These are phyloP conservation scores for Ceratocystis diversiconidia DNA, from an alignment of 2,329 filamentous ascomycete species.

Conservation along the genomic window DNA sequence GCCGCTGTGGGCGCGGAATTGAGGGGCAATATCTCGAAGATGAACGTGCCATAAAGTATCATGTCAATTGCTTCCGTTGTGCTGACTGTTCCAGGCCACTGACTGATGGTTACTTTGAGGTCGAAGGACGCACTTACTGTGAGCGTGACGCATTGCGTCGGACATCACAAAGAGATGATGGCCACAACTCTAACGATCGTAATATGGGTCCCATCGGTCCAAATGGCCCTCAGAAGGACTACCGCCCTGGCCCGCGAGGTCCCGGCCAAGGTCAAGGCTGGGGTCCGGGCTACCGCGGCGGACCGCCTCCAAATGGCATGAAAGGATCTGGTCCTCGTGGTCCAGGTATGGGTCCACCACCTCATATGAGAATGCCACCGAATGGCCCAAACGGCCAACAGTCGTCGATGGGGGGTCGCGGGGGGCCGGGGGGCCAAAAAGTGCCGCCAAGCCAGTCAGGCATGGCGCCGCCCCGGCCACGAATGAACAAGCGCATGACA, in stretches of 20 bases:
- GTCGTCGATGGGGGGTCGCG: conserved; percentile 19
- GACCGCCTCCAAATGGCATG: conserved; percentile 21
- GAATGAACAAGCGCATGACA: conserved; percentile 50
- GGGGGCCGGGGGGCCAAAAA: conserved; percentile 19
- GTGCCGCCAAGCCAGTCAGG: conserved; percentile 25
- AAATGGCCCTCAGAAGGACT: conserved; percentile 9
- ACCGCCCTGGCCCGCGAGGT: conserved; percentile 13
- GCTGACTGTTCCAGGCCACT: conserved; percentile 60
- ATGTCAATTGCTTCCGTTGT: conserved; percentile 76
- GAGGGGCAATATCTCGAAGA: conserved; percentile 91
- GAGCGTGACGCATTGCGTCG: conserved; percentile 66
- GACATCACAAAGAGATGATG: conserved; percentile 21
- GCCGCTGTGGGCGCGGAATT: conserved; percentile 66
- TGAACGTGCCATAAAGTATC: conserved; percentile 62
- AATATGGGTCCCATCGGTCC: conserved; percentile 17
- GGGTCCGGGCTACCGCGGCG: conserved; percentile 1
- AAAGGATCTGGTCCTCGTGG: conserved; percentile 19
- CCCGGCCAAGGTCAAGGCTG: conserved; percentile 9
- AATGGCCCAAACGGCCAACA: conserved; percentile 14
- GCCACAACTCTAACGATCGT: conserved; percentile 13
- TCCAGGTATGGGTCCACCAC: conserved; percentile 8
- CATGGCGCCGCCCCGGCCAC: conserved; percentile 25
- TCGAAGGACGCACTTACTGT: conserved; percentile 66
- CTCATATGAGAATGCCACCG: conserved; percentile 1
- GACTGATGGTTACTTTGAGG: conserved; percentile 80